phyloP scores from a whole-genome alignment of 768 basidiomycete species.

The Dioszegia hungarica region DNA sequence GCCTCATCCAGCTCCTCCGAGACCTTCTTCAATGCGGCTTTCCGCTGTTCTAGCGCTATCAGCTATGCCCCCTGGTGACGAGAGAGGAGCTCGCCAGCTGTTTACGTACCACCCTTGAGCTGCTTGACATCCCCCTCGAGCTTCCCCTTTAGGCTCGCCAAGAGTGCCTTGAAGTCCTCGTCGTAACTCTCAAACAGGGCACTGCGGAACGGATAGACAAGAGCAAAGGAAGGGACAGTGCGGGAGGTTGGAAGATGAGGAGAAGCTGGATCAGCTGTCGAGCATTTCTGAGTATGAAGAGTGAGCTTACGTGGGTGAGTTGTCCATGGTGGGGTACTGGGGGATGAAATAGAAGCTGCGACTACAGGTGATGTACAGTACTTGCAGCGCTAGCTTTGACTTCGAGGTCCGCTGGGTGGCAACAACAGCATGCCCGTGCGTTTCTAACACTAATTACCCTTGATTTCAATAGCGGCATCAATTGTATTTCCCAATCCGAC shows the following conservation, averaged over 20 bases:
- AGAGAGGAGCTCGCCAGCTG: neutral
- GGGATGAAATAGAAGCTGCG: neutral
- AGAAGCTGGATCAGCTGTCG: neutral
- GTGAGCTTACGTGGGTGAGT: slow-evolving; percentile 44
- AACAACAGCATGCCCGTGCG: too few species aligned
- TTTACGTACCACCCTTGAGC: slow-evolving; percentile 62
- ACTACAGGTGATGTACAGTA: neutral
- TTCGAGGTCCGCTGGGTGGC: too few species aligned
- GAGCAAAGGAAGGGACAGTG: neutral
- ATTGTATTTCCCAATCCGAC: too few species aligned
- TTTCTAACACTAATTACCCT: too few species aligned
- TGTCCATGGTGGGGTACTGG: slow-evolving; percentile 35
- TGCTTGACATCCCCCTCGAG: slow-evolving; percentile 66
- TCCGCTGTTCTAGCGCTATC: slow-evolving; percentile 63
- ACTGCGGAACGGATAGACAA: slow-evolving; percentile 12
- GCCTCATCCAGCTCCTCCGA: slow-evolving; percentile 98
- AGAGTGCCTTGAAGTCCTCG: slow-evolving; percentile 80
- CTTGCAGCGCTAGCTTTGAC: neutral
- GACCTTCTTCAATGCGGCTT: slow-evolving; percentile 70
- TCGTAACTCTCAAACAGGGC: slow-evolving; percentile 62
- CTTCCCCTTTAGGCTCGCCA: slow-evolving; percentile 68
- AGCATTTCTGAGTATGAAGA: too few species aligned
- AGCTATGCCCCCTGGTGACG: neutral
- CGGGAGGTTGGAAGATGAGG: slow-evolving; percentile 39
- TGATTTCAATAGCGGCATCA: too few species aligned